Base-by-base conservation (phyloP, 352 stramenopile species). In the Globisporangium okanoganense region DNA sequence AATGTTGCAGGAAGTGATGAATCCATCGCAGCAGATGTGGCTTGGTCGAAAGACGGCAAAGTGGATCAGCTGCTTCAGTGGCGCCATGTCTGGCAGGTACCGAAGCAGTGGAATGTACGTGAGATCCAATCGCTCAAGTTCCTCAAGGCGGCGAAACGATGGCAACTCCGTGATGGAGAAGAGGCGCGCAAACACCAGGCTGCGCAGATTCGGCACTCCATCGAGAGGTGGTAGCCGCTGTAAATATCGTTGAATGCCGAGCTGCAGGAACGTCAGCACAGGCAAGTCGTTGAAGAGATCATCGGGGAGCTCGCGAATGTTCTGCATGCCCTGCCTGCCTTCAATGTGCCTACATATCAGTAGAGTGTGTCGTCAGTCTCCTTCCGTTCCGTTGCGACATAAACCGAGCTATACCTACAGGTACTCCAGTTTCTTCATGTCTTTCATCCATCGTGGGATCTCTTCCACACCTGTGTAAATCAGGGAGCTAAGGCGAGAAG, bases 311-410 rank as follows among this genome's bases (percentile, higher is more conserved):
- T 56, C 50, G 0, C 47, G 18, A 20, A 84, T 36, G n/a, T 77
- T 78, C 18, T 33, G 24, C 33, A 44, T 58, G 0, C 61, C 61
- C 3, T 70, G 45, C 27, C 65, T 75, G 13, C 75, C 75, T 69
- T 79, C 75, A 18, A 84, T 66, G 57, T 82, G 72, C n/a, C 75
- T 84, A 25, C 35, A 35, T n/a, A n/a, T n/a, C n/a, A 12, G 38
- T 3, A 25, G n/a, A 20, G n/a, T 58, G 2, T 18, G 25, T 2
- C 5, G 47, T 33, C 0, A 51, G 31, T 10, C 20, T 22, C 31
- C 3, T 41, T n/a, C n/a, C 36, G 36, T 10, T 7, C 10, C 18
- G 36, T n/a, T 18, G 10, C 5, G 12, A 41, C 36, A 41, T 55
- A 0, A 43, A 29, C 44, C 43, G 40, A 24, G n/a, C 14, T 25